These are phyloP conservation scores for Fusarium haematococcum DNA, from an alignment of 2,329 filamentous ascomycete species.

Conservation along the genomic window DNA sequence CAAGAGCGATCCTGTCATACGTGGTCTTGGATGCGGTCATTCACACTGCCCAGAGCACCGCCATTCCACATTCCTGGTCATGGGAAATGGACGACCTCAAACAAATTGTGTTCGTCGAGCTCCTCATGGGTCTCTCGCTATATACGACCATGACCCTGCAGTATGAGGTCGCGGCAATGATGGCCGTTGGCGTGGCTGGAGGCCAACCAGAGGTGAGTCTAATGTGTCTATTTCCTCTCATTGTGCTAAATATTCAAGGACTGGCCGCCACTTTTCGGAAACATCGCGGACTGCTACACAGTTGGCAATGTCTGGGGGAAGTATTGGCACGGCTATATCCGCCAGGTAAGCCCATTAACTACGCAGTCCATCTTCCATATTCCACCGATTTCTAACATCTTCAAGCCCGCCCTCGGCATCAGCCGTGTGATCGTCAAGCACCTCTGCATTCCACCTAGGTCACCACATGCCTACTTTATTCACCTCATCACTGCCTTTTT, in stretches of 20 bases:
- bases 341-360: conserved; percentile 1
- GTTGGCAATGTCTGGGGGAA: conserved; percentile 29
- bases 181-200: background rate
- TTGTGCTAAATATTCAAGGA: background rate
- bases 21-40: conserved; percentile 11
- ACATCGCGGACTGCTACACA: conserved; percentile 7
- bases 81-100: background rate
- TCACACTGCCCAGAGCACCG: background rate
- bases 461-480: conserved; percentile 8
- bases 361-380: rapidly evolving
- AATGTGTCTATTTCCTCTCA: too few relatives aligned
- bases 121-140: conserved; percentile 11
- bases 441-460: background rate
- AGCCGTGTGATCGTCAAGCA: background rate
- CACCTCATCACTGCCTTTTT: conserved; percentile 20
- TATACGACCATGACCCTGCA: conserved; percentile 20
- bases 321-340: conserved; percentile 33
- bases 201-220: conserved; percentile 9
- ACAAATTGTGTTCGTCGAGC: background rate
- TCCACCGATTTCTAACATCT: background rate
- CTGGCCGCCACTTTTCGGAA: conserved; percentile 27
- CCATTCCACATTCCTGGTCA: background rate
- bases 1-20: conserved; percentile 4
- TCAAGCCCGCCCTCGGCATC: conserved; percentile 15
- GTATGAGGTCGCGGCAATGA: conserved; percentile 18